phyloP scores from a whole-genome alignment of 2,329 filamentous ascomycete genomes.

The Aureobasidium sp. region DNA sequence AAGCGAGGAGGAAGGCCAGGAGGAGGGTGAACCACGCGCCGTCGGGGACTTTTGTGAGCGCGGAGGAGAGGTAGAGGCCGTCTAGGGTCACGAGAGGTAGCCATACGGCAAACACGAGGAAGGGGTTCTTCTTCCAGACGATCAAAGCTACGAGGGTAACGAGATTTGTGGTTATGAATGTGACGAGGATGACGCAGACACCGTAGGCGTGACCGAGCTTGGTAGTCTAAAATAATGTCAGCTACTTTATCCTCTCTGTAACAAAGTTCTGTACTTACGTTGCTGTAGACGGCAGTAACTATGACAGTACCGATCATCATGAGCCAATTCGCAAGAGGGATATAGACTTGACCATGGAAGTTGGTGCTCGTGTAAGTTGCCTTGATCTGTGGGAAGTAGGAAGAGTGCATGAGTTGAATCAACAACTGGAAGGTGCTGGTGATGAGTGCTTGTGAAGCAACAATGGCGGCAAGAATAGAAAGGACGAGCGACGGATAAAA shows the following conservation, averaged over 20 bases:
- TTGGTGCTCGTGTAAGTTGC: slow-evolving; percentile 60
- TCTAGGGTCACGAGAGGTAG: slow-evolving; percentile 59
- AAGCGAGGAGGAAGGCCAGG: slow-evolving; percentile 52
- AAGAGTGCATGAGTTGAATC: slow-evolving; percentile 63
- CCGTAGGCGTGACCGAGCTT: slow-evolving; percentile 66
- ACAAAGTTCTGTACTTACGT: slow-evolving; percentile 34
- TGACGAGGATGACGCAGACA: slow-evolving; percentile 71
- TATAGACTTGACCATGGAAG: slow-evolving; percentile 68
- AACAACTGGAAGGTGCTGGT: slow-evolving; percentile 64
- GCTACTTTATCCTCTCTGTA: slow-evolving; percentile 13
- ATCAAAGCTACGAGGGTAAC: slow-evolving; percentile 62
- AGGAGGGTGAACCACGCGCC: slow-evolving; percentile 72
- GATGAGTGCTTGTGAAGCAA: slow-evolving; percentile 72
- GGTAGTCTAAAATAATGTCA: slow-evolving; percentile 43
- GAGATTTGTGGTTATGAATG: slow-evolving; percentile 69
- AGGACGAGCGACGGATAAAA: slow-evolving; percentile 61
- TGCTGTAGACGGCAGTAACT: slow-evolving; percentile 65
- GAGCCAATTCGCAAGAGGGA: slow-evolving; percentile 68
- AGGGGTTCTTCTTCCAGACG: slow-evolving; percentile 57
- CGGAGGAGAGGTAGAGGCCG: slow-evolving; percentile 59
- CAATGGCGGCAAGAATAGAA: slow-evolving; percentile 55
- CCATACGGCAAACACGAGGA: slow-evolving; percentile 53
- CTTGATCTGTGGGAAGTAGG: slow-evolving; percentile 69
- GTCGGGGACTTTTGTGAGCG: slow-evolving; percentile 62
- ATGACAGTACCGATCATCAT: slow-evolving; percentile 68